Evolutionary conservation across 371 early-diverging fungal genomes (phyloP), one percentile per base, ranked within the genome.

Genomic region (Syncephalastrum sp.): DNA sequence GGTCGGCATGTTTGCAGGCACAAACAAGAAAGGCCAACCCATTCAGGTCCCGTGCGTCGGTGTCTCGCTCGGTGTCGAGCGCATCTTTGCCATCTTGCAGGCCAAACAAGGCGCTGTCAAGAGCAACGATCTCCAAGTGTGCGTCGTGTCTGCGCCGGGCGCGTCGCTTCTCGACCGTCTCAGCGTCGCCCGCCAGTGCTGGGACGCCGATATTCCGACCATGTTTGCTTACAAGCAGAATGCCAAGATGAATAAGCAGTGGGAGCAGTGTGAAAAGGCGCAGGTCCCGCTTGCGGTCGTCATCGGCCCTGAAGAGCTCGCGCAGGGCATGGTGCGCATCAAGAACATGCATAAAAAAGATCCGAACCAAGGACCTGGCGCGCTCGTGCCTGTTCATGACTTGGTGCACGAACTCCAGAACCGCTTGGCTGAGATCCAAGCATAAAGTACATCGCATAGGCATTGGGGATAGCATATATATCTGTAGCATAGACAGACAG

Each of bases 31-130:
- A 27, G 83, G 83, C 0, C 72, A 82, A 33, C 81, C 88, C 48
- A 47, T 76, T 25, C 75, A 85, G 50, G 92, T 95, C 44, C 99
- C 98, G 0, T 99, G 99, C 69, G 99, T 99, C 3, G 99, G 99
- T 54, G 79, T 99, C 38, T 90, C 91, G 42, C 88, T 99, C 67
- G 99, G 99, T 52, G 91, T 99, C 2, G 97, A 97, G 68, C 91
- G 99, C 45, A 86, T 99, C n/a, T 98, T 92, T 68, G 90, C 97
- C 10, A 81, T 99, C 17, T 51, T 99, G 21, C 74, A 83, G 83
- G 79, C 77, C 57, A 80, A 80, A 62, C 79, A 70, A 52, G 76
- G 78, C 12, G 63, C 73, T 25, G 77, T 93, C 71, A 92, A 92
- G 72, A 77, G 91, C 49, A 94, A 87, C 57, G 79, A 83, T 38